Conservation (phyloP, 306 rosid species). For the Citrullus amarus region DNA sequence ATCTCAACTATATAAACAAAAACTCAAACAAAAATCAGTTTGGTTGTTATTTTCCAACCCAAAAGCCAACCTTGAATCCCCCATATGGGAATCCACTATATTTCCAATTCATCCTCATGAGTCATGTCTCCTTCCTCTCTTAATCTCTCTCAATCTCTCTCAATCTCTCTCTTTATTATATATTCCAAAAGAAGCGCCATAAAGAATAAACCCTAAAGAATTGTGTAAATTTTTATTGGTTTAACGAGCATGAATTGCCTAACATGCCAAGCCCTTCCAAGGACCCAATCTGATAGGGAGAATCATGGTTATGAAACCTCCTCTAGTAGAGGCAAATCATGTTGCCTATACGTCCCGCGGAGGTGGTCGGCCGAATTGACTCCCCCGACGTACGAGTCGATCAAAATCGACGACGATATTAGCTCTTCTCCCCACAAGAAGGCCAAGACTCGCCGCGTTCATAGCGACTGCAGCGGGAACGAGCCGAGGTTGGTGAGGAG, state of each 20-base stretch:
- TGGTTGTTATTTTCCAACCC: not conserved
- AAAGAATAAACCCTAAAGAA: not conserved
- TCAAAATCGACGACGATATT: not conserved
- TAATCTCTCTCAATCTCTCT: not conserved
- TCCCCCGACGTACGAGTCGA: constrained; percentile 5
- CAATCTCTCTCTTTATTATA: not conserved
- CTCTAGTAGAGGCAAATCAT: not conserved
- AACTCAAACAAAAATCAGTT: not conserved
- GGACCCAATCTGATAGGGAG: constrained; percentile 33
- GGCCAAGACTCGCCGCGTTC: constrained; percentile 5
- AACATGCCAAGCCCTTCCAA: constrained; percentile 28
- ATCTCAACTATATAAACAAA: not conserved
- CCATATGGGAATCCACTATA: not conserved
- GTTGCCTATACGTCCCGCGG: constrained; percentile 18
- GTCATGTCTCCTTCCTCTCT: not conserved
- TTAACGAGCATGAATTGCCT: constrained; percentile 64
- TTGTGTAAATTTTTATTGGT: not conserved
- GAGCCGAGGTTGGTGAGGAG: constrained; percentile 56
- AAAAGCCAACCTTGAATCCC: not conserved
- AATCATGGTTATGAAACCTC: constrained; percentile 5
- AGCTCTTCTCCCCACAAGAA: not conserved
- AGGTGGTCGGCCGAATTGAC: constrained; percentile 43
- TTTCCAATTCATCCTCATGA: not conserved
- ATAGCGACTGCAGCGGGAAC: not conserved
- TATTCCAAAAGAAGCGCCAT: not conserved